A percentile compares a stretch with the other conserved stretches of the same genome.
phyloP scores from a whole-genome alignment of 2,329 filamentous ascomycete genomes.

The Diplodia corticola region DNA sequence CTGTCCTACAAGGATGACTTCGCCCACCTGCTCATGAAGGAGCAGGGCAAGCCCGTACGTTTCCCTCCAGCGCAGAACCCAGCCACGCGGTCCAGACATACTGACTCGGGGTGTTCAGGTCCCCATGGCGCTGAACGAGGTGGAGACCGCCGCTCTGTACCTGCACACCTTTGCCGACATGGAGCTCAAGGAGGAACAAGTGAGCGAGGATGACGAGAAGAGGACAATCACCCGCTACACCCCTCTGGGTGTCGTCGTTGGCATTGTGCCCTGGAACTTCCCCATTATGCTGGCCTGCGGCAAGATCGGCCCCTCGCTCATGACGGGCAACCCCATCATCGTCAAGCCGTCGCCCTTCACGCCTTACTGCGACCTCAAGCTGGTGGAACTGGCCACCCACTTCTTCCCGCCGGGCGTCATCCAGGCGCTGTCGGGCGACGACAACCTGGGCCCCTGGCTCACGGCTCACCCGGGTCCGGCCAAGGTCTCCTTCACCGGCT shows the following conservation, averaged over 20 bases:
- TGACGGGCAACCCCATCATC: constrained; percentile 59
- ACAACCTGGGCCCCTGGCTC: constrained; percentile 60
- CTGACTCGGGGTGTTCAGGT: constrained; percentile 16
- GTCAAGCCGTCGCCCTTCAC: constrained; percentile 59
- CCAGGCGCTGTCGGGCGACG: constrained; percentile 60
- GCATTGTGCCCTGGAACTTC: constrained; percentile 49
- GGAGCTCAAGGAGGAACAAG: constrained; percentile 41
- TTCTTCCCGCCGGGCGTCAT: constrained; percentile 64
- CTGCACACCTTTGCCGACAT: constrained; percentile 38
- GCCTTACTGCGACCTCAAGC: constrained; percentile 59
- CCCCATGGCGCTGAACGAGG: constrained; percentile 28
- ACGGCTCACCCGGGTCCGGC: constrained; percentile 59
- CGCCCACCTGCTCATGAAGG: constrained; percentile 29
- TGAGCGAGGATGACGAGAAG: constrained; percentile 50
- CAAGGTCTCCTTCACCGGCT: constrained; percentile 66
- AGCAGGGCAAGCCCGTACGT: constrained; percentile 31
- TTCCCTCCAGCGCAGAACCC: no score
- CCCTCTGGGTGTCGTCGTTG: constrained; percentile 46
- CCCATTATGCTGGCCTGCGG: constrained; percentile 51
- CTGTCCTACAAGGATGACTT: constrained; percentile 27
- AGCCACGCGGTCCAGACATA: neutral
- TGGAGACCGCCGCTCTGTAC: constrained; percentile 27
- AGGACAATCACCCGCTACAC: constrained; percentile 49
- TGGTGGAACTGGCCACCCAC: constrained; percentile 51
- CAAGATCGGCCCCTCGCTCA: constrained; percentile 59